Percentiles rank a stretch among this genome's conserved stretches.
Evolutionary conservation across 2,329 filamentous ascomycete genomes (phyloP).

Genomic region (Eurotiales sp.): DNA sequence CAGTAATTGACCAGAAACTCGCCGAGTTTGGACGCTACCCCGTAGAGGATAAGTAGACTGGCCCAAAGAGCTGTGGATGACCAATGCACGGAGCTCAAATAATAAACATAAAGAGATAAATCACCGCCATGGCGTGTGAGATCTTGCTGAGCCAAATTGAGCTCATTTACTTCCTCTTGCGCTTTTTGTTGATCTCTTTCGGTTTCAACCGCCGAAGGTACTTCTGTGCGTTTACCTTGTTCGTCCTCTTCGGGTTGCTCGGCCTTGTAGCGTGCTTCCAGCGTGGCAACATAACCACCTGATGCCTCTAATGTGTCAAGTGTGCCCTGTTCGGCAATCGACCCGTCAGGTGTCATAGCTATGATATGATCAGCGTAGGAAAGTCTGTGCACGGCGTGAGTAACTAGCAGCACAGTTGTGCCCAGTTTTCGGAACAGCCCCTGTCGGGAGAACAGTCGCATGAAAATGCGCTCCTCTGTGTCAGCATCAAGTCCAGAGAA

Average conservation of each 20-base stretch:
- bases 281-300: slow-evolving; percentile 39
- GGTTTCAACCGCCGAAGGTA: not conserved
- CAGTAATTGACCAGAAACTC: slow-evolving; percentile 9
- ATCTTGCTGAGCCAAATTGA: slow-evolving; percentile 19
- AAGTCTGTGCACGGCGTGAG: slow-evolving; percentile 33
- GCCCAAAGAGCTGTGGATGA: slow-evolving; percentile 13
- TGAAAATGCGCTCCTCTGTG: slow-evolving; percentile 46
- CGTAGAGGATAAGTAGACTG: not conserved
- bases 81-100: slow-evolving; percentile 36
- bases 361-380: slow-evolving; percentile 42
- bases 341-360: slow-evolving; percentile 35
- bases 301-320: slow-evolving; percentile 33
- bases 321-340: slow-evolving; percentile 39
- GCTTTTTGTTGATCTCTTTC: not conserved
- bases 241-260: not conserved
- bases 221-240: not conserved
- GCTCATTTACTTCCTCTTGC: not conserved
- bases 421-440: slow-evolving; percentile 11
- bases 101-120: slow-evolving; percentile 40
- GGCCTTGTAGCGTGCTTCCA: slow-evolving; percentile 25
- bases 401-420: slow-evolving; percentile 7
- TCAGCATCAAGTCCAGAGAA: slow-evolving; percentile 67
- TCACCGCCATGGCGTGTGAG: slow-evolving; percentile 35
- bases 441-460: slow-evolving; percentile 9
- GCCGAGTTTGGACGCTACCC: slow-evolving; percentile 2